A percentile compares a stretch with the other conserved stretches of the same genome.
These are phyloP conservation scores for Scheffersomyces ergatensis DNA, from an alignment of 805 yeast species.

Conservation along the genomic window DNA sequence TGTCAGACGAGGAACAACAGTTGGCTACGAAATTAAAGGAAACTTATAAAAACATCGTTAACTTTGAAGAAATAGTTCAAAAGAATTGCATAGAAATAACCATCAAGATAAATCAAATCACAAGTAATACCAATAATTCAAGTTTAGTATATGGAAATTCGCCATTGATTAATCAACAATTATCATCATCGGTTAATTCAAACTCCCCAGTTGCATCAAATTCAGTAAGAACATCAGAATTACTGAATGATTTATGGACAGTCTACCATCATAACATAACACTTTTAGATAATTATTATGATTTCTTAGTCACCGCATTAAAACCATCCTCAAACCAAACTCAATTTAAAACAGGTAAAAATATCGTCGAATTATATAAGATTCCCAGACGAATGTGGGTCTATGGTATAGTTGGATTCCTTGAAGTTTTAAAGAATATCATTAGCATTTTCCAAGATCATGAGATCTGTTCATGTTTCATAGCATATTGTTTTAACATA, in stretches of 20 bases:
- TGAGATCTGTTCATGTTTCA: conserved; percentile 74
- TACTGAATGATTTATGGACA: conserved; percentile 64
- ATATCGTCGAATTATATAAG: conserved; percentile 72
- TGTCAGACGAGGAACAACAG: conserved; percentile 62
- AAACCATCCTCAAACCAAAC: conserved; percentile 53
- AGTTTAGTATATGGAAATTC: conserved; percentile 9
- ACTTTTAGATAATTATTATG: conserved; percentile 67
- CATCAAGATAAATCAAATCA: conserved; percentile 43
- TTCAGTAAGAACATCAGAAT: conserved; percentile 42
- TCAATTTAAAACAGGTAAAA: conserved; percentile 69
- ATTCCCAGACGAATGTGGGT: conserved; percentile 83
- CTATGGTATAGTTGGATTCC: conserved; percentile 77
- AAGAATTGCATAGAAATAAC: conserved; percentile 63
- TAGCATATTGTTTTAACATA: conserved; percentile 66
- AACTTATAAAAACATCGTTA: conserved; percentile 67
- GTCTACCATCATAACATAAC: conserved; percentile 67
- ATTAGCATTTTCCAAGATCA: conserved; percentile 73
- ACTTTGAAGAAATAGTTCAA: conserved; percentile 66
- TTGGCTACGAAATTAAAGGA: conserved; percentile 71
- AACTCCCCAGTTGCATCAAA: conserved; percentile 12
- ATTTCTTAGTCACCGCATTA: conserved; percentile 67
- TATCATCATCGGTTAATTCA: conserved; percentile 12
- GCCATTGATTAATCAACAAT: conserved; percentile 9
- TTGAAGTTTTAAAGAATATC: conserved; percentile 74
- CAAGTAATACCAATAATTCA: conserved; percentile 30